Evolutionary conservation across 192 early-diverging fungal species (phyloP).

Genomic region (Backusella morwellensis): DNA sequence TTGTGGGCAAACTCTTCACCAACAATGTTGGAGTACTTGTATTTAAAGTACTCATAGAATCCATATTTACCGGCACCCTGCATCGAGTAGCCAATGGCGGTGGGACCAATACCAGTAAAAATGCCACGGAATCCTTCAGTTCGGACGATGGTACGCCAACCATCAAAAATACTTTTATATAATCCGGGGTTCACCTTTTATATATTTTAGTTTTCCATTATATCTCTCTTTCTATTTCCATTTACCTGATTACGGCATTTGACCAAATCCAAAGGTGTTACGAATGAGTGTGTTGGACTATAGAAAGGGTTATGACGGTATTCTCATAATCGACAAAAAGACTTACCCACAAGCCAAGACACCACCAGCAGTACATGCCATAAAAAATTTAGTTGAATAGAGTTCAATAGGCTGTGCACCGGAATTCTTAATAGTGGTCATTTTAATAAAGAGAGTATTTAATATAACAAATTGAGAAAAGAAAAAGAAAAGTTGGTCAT

Average conservation of each 20-base stretch:
- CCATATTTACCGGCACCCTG: conserved; percentile 91
- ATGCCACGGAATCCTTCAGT: conserved; percentile 68
- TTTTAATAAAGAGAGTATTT: not conserved
- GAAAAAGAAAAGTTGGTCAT: not conserved
- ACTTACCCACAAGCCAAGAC: conserved; percentile 38
- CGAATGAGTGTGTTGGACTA: conserved; percentile 35
- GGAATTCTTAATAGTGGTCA: not conserved
- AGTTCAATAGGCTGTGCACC: conserved; percentile 29
- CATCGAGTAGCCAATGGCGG: conserved; percentile 78
- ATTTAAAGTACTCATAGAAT: conserved; percentile 89
- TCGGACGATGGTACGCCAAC: conserved; percentile 36
- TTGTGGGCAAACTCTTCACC: conserved; percentile 71
- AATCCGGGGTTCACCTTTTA: conserved; percentile 10
- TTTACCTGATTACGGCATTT: conserved; percentile 43
- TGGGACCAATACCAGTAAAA: conserved; percentile 77
- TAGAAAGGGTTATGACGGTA: not conserved
- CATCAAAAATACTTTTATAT: conserved; percentile 40
- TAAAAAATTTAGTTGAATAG: conserved; percentile 34
- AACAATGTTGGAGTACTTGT: conserved; percentile 57
- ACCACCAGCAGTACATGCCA: conserved; percentile 40
- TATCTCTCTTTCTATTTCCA: not conserved
- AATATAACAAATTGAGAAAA: not conserved
- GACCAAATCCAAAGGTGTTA: conserved; percentile 46
- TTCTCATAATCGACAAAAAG: not conserved
- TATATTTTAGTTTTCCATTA: not conserved